Evolutionary conservation across 129 eudicot species (phyloP), one percentile per base, ranked within the genome.

Genomic region (Heracleum sosnowskyi): DNA sequence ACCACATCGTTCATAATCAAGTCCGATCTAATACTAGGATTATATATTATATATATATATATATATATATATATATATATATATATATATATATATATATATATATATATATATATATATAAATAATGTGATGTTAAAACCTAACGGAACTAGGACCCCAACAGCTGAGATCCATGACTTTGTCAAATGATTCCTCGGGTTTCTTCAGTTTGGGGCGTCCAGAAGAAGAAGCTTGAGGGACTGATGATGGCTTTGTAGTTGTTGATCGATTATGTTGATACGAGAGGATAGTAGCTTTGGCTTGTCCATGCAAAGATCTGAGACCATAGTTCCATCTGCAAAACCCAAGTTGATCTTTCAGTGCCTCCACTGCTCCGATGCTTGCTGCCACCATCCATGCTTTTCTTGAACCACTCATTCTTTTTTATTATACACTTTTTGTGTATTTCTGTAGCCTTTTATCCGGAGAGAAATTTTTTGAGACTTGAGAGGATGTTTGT

Each of bases 351-450:
- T 91, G 90, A 86, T 91, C 93, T 87, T 91, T 91, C 73, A 91
- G 64, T 22, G 90, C 93, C 49, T 89, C 97, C 41, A 91, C 87
- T 3, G 90, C 90, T 11, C 92, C 92, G 47, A 90, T 87, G 80
- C 91, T 86, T 3, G 92, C 92, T 17, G 84, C 89, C 55, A 85
- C 88, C 2, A 89, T 34, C 95, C 94, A 91, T 5, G 92, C 85
- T 81, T 82, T 90, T 11, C 87, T 84, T 11, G 85, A 46, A 66
- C n/a, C n/a, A n/a, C 72, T 66, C 72, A 66, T 66, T 39, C 40
- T 37, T 3, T 37, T 4, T 31, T 31, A 26, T 28, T 26, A 11
- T 63, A 29, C 3, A 64, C 6, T 64, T 60, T n/a, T 16, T 60
- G 47, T 44, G 47, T 44, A 44, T 44, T 57, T n/a, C 12, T 64